Evolutionary conservation across 768 basidiomycete genomes (phyloP).

Genomic region (Amylocystis lapponica): DNA sequence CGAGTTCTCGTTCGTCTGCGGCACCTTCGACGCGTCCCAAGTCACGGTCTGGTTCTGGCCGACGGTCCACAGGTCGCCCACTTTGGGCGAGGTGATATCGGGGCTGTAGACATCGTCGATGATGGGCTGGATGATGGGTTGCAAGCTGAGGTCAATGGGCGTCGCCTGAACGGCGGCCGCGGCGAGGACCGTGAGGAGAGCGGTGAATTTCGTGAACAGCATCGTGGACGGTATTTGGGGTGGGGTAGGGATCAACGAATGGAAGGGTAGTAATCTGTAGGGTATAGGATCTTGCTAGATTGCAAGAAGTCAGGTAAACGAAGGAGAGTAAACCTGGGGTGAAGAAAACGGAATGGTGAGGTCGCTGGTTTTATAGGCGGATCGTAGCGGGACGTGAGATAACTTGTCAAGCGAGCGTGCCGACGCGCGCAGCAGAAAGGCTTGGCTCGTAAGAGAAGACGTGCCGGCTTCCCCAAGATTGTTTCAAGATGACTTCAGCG

Average conservation of each 20-base stretch:
- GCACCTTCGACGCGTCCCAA: slow-evolving; percentile 40
- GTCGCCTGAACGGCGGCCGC: slow-evolving; percentile 23
- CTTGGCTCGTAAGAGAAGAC: too few relatives aligned
- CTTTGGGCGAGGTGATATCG: slow-evolving; percentile 34
- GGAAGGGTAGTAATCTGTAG: too few relatives aligned
- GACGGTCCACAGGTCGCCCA: slow-evolving; percentile 29
- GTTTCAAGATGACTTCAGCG: too few relatives aligned
- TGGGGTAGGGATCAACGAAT: slow-evolving; percentile 4
- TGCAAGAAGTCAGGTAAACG: too few relatives aligned
- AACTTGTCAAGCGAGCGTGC: too few relatives aligned
- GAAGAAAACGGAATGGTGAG: too few relatives aligned
- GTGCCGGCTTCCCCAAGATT: too few relatives aligned
- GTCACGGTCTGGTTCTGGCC: slow-evolving; percentile 33
- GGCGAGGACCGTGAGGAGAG: slow-evolving; percentile 19
- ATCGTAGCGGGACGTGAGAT: too few relatives aligned
- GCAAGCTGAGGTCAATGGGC: slow-evolving; percentile 21
- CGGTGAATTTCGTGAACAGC: slow-evolving; percentile 14
- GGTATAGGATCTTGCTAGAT: too few relatives aligned
- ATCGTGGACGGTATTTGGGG: slow-evolving; percentile 4
- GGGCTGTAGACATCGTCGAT: slow-evolving; percentile 37
- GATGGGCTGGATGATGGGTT: slow-evolving; percentile 23
- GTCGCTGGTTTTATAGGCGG: too few relatives aligned
- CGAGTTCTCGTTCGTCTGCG: slow-evolving; percentile 26
- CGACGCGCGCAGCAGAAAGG: too few relatives aligned
- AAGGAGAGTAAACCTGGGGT: too few relatives aligned